Percentiles rank a stretch among this genome's conserved stretches.
Conservation (phyloP, 2,329 filamentous ascomycete genomes). For the Penicillium sclerotigenum region DNA sequence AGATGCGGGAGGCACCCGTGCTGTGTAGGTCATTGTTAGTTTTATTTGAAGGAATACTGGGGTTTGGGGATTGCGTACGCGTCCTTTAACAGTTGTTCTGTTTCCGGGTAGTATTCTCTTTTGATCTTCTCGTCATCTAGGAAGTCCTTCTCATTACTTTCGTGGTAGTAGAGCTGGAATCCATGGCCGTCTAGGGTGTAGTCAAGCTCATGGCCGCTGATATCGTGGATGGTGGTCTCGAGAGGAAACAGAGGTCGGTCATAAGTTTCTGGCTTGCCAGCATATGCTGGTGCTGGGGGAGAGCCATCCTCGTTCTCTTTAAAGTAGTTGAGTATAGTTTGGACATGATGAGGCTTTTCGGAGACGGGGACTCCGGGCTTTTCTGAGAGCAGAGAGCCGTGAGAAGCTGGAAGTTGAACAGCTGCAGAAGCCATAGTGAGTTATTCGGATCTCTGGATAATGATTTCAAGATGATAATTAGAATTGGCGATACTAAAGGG, state of each 20-base stretch:
- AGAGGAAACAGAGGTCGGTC: conserved; percentile 40
- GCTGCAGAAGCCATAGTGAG: conserved; percentile 31
- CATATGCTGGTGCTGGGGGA: conserved; percentile 41
- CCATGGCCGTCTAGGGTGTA: conserved; percentile 49
- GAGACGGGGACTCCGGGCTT: conserved; percentile 13
- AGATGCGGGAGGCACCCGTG: conserved; percentile 43
- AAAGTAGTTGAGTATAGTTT: conserved; percentile 48
- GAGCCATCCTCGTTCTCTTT: conserved; percentile 45
- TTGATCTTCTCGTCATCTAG: conserved; percentile 44
- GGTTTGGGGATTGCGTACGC: conserved; percentile 23
- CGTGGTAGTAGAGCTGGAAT: conserved; percentile 45
- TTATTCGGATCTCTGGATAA: neutral
- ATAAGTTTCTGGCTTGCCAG: conserved; percentile 41
- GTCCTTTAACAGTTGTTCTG: conserved; percentile 47
- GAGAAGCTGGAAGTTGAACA: conserved; percentile 22
- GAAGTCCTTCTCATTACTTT: conserved; percentile 39
- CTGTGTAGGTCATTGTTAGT: conserved; percentile 17
- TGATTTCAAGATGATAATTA: neutral
- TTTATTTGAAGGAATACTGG: neutral
- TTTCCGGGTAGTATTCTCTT: conserved; percentile 46
- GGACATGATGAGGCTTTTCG: conserved; percentile 35
- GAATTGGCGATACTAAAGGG: neutral
- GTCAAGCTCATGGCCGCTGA: conserved; percentile 42
- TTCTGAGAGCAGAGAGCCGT: conserved; percentile 11
- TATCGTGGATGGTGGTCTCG: conserved; percentile 42